Evolutionary conservation across 2,329 filamentous ascomycete species (phyloP), one percentile per base, ranked within the genome.

Genomic region (Ampelomyces quisqualis): DNA sequence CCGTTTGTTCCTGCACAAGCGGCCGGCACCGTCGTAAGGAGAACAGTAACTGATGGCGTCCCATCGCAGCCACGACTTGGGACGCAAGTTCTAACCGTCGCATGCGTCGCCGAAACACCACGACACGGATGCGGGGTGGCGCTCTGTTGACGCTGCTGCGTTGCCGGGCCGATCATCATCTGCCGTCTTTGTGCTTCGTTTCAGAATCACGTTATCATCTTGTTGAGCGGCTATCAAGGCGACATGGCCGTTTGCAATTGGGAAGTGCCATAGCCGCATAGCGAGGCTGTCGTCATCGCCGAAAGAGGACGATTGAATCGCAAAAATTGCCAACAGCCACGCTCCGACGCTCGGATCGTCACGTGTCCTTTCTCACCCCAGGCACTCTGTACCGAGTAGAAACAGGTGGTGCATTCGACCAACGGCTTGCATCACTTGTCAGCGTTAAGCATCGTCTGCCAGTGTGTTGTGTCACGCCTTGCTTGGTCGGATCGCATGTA

Each of bases 1-100:
- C 39, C 15, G 38, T 38, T 44, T 45, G 57, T 64, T 56, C 57
- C 58, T 64, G 58, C 56, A 59, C 52, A 53, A 51, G 57, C 47
- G 48, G 46, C 47, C 38, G 53, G 39, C 42, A 43, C 50, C 49
- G 33, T 40, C 39, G 18, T 28, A 29, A 39, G 45, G n/a, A n/a
- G n/a, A n/a, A n/a, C n/a, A 40, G 44, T 22, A 43, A 37, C 47
- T 50, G 49, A 49, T 39, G 7, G 36, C 31, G 36, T 37, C 34
- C 43, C 34, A 45, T 47, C 30, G 21, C 32, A 24, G 30, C 24
- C 8, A 27, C 26, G 33, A 33, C 29, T 15, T 17, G 13, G 7
- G 9, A 28, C 7, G 34, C 14, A 20, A 11, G 4, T 13, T 17
- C 4, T 9, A 5, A 11, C 19, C 23, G 24, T 17, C 9, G 21